Conservation (phyloP, 345 rosid genomes). For the Eucalyptus cladocalyx region DNA sequence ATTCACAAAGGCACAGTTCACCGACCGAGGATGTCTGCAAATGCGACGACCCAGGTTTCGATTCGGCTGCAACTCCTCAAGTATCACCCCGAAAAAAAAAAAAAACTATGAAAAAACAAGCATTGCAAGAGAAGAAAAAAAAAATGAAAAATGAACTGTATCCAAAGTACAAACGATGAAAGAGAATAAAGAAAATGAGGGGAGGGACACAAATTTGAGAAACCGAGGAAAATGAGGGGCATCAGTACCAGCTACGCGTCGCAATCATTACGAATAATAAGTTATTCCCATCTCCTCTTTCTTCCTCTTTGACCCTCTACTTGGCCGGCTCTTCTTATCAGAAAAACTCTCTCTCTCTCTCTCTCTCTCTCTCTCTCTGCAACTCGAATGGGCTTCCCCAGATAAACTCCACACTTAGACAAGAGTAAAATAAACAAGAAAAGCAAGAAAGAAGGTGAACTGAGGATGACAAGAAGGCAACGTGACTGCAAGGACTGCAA, state of each 20-base stretch:
- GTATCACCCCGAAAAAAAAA: not conserved
- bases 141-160: not conserved
- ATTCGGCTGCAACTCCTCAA: not conserved
- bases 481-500: not conserved
- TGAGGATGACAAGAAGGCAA: not conserved
- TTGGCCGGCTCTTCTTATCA: not conserved
- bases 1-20: not conserved
- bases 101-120: not conserved
- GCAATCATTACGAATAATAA: not conserved
- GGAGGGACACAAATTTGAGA: not conserved
- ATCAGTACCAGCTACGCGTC: not conserved
- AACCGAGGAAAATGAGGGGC: not conserved
- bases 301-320: not conserved
- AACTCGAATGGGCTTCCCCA: not conserved
- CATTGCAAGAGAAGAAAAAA: not conserved
- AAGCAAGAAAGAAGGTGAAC: not conserved
- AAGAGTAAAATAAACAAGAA: not conserved
- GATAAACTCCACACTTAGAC: not conserved
- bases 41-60: not conserved
- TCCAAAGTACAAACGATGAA: not conserved
- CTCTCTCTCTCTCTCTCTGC: not conserved
- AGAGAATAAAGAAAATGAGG: not conserved
- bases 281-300: not conserved
- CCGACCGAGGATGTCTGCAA: not conserved
- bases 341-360: not conserved